Evolutionary conservation across 306 rosid species (phyloP).

Genomic region (Cicer cuneatum): DNA sequence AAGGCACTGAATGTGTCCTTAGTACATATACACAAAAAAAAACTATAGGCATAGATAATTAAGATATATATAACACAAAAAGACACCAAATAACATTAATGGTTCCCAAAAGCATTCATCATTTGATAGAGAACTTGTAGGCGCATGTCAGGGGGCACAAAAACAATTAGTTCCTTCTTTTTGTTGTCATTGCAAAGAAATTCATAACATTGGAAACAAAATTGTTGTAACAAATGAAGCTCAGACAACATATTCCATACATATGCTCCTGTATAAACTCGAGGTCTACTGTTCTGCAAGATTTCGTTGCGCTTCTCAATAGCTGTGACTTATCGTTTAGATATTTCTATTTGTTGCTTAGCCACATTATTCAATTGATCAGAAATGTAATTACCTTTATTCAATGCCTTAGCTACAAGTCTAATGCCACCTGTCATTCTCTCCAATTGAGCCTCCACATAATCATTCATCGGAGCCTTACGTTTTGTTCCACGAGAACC

Average conservation of each 20-base stretch:
- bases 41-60: too few relatives aligned
- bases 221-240: too few relatives aligned
- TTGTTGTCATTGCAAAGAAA: too few relatives aligned
- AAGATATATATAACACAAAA: too few relatives aligned
- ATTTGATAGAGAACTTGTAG: too few relatives aligned
- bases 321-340: neutral
- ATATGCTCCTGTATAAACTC: neutral
- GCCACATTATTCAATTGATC: neutral
- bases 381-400: neutral
- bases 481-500: neutral
- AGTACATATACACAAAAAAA: too few relatives aligned
- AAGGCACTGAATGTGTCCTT: too few relatives aligned
- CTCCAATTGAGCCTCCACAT: neutral
- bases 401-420: neutral
- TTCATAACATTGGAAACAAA: too few relatives aligned
- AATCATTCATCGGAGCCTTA: neutral
- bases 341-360: neutral
- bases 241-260: neutral
- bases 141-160: too few relatives aligned
- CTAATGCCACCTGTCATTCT: neutral
- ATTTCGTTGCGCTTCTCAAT: neutral
- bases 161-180: too few relatives aligned
- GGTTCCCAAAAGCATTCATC: too few relatives aligned
- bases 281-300: neutral
- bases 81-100: too few relatives aligned